Evolutionary conservation across 2,329 filamentous ascomycete genomes (phyloP).

Genomic region (Neopestalotiopsis sp.): DNA sequence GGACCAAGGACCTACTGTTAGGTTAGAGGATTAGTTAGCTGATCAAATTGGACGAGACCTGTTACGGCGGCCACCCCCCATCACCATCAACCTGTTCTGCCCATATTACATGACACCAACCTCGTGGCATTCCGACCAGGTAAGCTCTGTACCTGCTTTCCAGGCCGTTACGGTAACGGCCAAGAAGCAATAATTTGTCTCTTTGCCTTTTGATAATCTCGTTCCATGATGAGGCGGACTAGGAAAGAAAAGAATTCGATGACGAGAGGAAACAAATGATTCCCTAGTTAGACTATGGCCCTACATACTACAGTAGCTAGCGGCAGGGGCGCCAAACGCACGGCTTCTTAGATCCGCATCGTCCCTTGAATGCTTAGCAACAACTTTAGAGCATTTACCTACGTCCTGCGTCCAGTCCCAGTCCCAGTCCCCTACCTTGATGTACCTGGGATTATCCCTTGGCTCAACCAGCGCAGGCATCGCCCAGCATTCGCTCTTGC

Average conservation of each 20-base stretch:
- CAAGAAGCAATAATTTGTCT: neutral
- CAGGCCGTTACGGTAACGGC: neutral
- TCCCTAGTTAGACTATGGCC: neutral
- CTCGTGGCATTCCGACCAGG: neutral
- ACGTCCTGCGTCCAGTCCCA: neutral
- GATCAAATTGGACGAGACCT: neutral
- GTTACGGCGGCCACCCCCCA: neutral
- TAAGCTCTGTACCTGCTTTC: neutral
- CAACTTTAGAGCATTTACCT: neutral
- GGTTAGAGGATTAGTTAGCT: no score
- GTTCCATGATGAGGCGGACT: neutral
- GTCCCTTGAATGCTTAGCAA: constrained; percentile 1
- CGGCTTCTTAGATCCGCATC: neutral
- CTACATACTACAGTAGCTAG: no score
- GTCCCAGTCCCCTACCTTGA: no score
- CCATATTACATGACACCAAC: neutral
- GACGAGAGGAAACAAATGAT: neutral
- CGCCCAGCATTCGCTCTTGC: no score
- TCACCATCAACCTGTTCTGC: neutral
- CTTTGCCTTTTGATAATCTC: neutral
- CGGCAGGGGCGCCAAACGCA: neutral
- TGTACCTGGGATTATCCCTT: no score
- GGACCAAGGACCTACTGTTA: neutral
- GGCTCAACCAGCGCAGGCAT: no score
- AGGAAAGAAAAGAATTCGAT: neutral